Percentiles rank a stretch among this genome's conserved stretches.
These are phyloP conservation scores for Rhododendron vialii DNA, from an alignment of 148 eudicot genomes.

Conservation along the genomic window DNA sequence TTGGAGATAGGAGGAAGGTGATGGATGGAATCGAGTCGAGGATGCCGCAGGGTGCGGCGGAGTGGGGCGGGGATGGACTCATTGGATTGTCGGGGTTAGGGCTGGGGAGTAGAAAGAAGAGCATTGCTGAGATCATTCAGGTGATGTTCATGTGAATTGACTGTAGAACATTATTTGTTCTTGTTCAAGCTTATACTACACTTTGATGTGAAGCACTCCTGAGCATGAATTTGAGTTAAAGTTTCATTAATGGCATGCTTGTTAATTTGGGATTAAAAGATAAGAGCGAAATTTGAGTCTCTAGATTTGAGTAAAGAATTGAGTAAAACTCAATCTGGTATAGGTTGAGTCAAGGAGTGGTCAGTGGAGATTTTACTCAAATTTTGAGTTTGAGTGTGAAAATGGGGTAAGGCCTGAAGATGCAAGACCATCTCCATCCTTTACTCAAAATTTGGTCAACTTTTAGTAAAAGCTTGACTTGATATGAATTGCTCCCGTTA, in stretches of 20 bases:
- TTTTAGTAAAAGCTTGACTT: neutral
- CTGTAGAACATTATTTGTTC: neutral
- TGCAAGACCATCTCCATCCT: neutral
- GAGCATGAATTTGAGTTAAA: neutral
- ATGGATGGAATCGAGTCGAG: constrained; percentile 17
- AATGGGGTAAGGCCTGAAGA: neutral
- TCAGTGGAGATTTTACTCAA: neutral
- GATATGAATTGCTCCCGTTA: neutral
- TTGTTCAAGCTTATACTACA: neutral
- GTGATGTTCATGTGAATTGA: constrained; percentile 20
- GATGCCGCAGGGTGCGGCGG: constrained; percentile 12
- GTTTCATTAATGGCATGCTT: neutral
- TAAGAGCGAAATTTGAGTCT: neutral
- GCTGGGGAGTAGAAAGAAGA: constrained; percentile 63
- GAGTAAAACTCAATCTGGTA: neutral
- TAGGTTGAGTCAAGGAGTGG: neutral
- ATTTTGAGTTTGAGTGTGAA: neutral
- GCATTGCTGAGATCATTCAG: constrained; percentile 80
- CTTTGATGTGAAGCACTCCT: neutral
- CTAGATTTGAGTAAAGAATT: neutral
- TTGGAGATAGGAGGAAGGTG: constrained; percentile 58
- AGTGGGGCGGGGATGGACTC: constrained; percentile 71
- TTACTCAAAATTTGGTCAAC: neutral
- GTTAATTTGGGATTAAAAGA: neutral
- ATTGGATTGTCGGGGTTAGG: constrained; percentile 78